Evolutionary conservation across 1,284 basidiomycete genomes (phyloP).

Genomic region (Trametes polyzona): DNA sequence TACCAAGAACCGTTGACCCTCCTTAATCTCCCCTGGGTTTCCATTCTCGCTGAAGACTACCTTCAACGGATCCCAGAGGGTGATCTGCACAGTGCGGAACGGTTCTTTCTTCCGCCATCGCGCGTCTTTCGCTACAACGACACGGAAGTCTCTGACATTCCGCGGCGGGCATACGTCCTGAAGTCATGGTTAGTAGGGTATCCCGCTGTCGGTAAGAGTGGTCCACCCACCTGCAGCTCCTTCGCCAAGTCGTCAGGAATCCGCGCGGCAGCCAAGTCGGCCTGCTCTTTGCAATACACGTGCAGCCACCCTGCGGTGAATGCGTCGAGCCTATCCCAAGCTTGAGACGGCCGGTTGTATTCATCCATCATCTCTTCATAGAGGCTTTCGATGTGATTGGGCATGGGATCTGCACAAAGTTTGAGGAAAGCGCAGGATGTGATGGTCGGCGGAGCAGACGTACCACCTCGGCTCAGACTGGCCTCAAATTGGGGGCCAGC

Average conservation of each 20-base stretch:
- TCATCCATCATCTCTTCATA: slow-evolving; percentile 38
- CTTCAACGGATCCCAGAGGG: slow-evolving; percentile 80
- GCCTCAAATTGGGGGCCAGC: slow-evolving; percentile 12
- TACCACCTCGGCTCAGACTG: slow-evolving; percentile 10
- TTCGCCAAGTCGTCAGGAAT: slow-evolving; percentile 64
- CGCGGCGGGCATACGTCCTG: slow-evolving; percentile 78
- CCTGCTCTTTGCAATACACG: slow-evolving; percentile 53
- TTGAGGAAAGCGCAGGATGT: not conserved
- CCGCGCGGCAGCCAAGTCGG: slow-evolving; percentile 53
- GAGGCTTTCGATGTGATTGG: slow-evolving; percentile 64
- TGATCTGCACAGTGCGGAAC: slow-evolving; percentile 72
- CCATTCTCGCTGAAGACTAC: slow-evolving; percentile 55
- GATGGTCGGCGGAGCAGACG: not conserved
- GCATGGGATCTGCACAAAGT: slow-evolving; percentile 27
- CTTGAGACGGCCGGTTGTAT: slow-evolving; percentile 36
- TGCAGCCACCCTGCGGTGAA: slow-evolving; percentile 69
- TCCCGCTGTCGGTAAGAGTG: not conserved
- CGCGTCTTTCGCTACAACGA: slow-evolving; percentile 78
- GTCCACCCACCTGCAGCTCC: slow-evolving; percentile 54
- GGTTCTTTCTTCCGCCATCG: slow-evolving; percentile 52
- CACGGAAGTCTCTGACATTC: slow-evolving; percentile 80
- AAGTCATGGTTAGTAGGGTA: not conserved
- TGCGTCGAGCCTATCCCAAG: slow-evolving; percentile 35
- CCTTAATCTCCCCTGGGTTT: slow-evolving; percentile 57
- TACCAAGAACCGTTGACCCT: slow-evolving; percentile 76